Percentiles rank a stretch among this genome's conserved stretches.
Evolutionary conservation across 805 yeast species (phyloP).

Genomic region (Cyberlindnera japonica): DNA sequence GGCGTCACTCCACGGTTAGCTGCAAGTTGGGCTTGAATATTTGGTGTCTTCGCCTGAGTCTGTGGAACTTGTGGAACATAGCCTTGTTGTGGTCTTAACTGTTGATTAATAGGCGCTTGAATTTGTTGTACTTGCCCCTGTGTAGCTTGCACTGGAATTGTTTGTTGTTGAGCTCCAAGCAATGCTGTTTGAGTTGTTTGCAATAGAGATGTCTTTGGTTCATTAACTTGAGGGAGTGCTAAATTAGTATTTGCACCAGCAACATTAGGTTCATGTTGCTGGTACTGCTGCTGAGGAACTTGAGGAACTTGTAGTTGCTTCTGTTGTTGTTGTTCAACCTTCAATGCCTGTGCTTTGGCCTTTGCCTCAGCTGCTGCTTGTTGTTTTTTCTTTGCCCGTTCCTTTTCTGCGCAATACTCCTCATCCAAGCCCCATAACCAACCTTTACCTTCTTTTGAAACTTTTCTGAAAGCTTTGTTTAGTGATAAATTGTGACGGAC

Average conservation of each 20-base stretch:
- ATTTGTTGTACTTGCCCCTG: conserved; percentile 3
- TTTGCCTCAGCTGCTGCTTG: conserved; percentile 60
- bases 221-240: too few species aligned
- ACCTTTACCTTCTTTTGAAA: conserved; percentile 85
- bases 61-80: background rate
- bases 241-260: too few species aligned
- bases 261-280: too few species aligned
- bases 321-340: conserved; percentile 41
- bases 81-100: background rate
- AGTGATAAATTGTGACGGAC: conserved; percentile 86
- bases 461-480: conserved; percentile 79
- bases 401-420: conserved; percentile 77
- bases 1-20: conserved; percentile 31
- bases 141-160: background rate
- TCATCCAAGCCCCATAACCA: conserved; percentile 95
- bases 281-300: background rate
- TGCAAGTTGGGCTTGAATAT: conserved; percentile 29
- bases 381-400: conserved; percentile 63
- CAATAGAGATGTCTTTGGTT: background rate
- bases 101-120: background rate
- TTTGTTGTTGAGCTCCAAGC: background rate
- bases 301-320: conserved; percentile 3
- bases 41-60: conserved; percentile 21
- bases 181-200: background rate
- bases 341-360: conserved; percentile 52